A percentile compares a stretch with the other conserved stretches of the same genome.
Evolutionary conservation across 106 monocot genomes (phyloP).

Genomic region (Triglochin maritima): DNA sequence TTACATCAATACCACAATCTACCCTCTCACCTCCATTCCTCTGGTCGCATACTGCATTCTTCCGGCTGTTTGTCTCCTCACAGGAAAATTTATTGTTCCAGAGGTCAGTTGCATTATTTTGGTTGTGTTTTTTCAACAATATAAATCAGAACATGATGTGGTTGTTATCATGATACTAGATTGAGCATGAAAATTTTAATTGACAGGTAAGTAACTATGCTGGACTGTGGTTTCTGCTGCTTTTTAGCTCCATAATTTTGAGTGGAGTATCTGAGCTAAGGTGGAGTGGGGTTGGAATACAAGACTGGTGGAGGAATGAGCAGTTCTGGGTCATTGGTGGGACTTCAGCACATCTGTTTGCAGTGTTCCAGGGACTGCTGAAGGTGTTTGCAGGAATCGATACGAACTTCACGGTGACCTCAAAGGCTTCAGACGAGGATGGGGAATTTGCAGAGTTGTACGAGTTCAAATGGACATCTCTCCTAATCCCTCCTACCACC

Average conservation of each 20-base stretch:
- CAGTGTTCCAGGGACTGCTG: slow-evolving; percentile 8
- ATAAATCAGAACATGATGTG: neutral
- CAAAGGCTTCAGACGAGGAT: slow-evolving; percentile 6
- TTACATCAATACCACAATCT: slow-evolving; percentile 82
- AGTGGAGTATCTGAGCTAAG: slow-evolving; percentile 5
- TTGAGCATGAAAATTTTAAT: neutral
- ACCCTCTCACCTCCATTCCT: slow-evolving; percentile 78
- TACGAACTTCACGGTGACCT: slow-evolving; percentile 10
- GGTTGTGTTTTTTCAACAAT: neutral
- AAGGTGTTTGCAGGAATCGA: slow-evolving; percentile 10
- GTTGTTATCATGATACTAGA: neutral
- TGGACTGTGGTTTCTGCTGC: slow-evolving; percentile 1
- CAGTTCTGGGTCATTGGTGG: slow-evolving; percentile 15
- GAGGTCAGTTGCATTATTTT: slow-evolving; percentile 6
- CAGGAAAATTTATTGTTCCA: slow-evolving; percentile 71
- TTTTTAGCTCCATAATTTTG: slow-evolving; percentile 4
- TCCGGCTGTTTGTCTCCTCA: slow-evolving; percentile 80
- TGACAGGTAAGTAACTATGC: slow-evolving; percentile 9
- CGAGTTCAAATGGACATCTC: slow-evolving; percentile 1
- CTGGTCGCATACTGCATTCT: slow-evolving; percentile 78
- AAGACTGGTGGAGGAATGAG: slow-evolving; percentile 10
- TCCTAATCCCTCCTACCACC: slow-evolving; percentile 4
- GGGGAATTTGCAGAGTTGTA: slow-evolving; percentile 10
- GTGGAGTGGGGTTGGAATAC: slow-evolving; percentile 8
- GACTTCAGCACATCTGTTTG: slow-evolving; percentile 7